Evolutionary conservation across 306 rosid genomes (phyloP).

Genomic region (Castanospermum australe): DNA sequence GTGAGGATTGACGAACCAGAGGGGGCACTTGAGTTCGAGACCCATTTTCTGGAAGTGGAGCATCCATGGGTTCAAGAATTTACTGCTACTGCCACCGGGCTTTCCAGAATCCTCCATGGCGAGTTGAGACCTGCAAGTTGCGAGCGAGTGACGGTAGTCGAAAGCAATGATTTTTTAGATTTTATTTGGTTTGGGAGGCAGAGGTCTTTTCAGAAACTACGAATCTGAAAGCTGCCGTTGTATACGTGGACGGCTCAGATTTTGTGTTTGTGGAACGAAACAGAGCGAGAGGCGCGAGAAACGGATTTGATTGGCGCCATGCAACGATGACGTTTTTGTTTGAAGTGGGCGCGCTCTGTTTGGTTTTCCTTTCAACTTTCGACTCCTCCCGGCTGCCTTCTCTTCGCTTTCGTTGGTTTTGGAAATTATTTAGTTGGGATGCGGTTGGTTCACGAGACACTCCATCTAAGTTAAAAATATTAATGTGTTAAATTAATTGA

Average conservation of each 20-base stretch:
- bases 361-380: neutral
- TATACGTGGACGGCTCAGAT: slow-evolving; percentile 46
- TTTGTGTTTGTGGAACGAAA: neutral
- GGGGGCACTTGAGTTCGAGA: slow-evolving; percentile 91
- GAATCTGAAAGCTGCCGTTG: neutral
- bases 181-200: neutral
- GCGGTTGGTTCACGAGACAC: too few relatives aligned
- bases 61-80: slow-evolving; percentile 61
- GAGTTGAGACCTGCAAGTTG: too few relatives aligned
- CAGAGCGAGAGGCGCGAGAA: slow-evolving; percentile 28
- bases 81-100: neutral
- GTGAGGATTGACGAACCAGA: slow-evolving; percentile 49
- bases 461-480: too few relatives aligned
- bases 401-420: neutral
- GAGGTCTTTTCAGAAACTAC: neutral
- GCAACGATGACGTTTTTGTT: slow-evolving; percentile 21
- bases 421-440: too few relatives aligned
- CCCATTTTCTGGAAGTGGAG: slow-evolving; percentile 79
- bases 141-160: too few relatives aligned
- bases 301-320: slow-evolving; percentile 28
- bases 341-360: slow-evolving; percentile 32
- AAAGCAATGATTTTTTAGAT: too few relatives aligned
- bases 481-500: too few relatives aligned
- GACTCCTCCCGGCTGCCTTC: neutral
- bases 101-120: slow-evolving; percentile 48